Evolutionary conservation across 2,329 filamentous ascomycete species (phyloP), one percentile per base, ranked within the genome.

Genomic region (Stylonectria norvegica): DNA sequence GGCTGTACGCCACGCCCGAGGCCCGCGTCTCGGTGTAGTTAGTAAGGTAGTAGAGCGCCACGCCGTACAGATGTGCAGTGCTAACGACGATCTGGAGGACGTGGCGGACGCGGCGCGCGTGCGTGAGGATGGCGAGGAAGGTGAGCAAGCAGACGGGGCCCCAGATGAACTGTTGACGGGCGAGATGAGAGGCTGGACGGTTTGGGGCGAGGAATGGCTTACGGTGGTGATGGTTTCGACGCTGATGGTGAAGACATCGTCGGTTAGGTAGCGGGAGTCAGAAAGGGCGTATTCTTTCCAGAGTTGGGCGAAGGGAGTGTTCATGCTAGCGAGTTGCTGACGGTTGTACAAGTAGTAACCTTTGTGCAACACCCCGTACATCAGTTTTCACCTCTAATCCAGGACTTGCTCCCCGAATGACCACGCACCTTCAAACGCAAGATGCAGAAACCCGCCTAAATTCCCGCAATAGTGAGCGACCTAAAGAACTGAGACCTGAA

Each of bases 201-300:
- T 19, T 6, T 11, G n/a, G 20, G 23, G 20, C 9, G 14, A 27
- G 20, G 18, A n/a, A 20, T 8, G 9, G 50, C 81, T 57, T 67
- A 90, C 85, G 29, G 81, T 81, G 1, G 89, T 95, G 47, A 95
- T 79, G 14, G 76, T 80, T 71, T 95, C 89, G 63, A 95, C 83
- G 62, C 86, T 90, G n/a, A 95, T 70, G 53, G 93, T 89, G 56
- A 95, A 89, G 1, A 83, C 76, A 58, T 93, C 86, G 14, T 82
- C 81, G 3, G 84, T 89, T 53, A 95, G 70, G 59, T 95, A 95
- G 30, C 89, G 77, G 39, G 89, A 94, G 67, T 95, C 89, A 3
- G 86, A 90, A 22, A 90, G 74, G 3, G 86, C 76, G 61, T 95
- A 95, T 65, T 95, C 89, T 61, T 95, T 95, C 89, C 89, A 95